phyloP scores from a whole-genome alignment of 148 eudicot species.

The Amaranthus hypochondriacus region DNA sequence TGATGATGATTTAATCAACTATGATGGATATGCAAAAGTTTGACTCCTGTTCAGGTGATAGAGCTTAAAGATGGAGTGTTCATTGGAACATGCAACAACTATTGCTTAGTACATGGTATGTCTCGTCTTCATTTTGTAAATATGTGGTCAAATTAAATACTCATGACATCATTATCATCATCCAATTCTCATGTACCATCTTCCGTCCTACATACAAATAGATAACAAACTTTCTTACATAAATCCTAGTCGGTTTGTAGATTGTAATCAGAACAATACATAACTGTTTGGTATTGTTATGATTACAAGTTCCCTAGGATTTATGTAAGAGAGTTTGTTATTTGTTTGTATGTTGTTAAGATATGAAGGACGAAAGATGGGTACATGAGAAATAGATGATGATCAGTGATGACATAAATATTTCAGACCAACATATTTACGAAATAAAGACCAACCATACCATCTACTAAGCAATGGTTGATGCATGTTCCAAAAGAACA shows the following conservation, averaged over 20 bases:
- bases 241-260: background rate
- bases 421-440: slow-evolving; percentile 34
- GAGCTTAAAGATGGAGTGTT: slow-evolving; percentile 52
- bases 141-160: slow-evolving; percentile 34
- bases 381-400: slow-evolving; percentile 14
- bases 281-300: slow-evolving; percentile 4
- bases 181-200: slow-evolving; percentile 19
- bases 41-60: slow-evolving; percentile 51
- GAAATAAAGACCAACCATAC: slow-evolving; percentile 48
- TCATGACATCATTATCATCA: background rate
- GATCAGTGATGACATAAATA: slow-evolving; percentile 12
- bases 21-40: slow-evolving; percentile 35
- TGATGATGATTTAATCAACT: slow-evolving; percentile 25
- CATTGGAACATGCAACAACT: slow-evolving; percentile 44
- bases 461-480: slow-evolving; percentile 54
- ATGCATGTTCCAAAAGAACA: slow-evolving; percentile 41
- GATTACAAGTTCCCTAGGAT: slow-evolving; percentile 26
- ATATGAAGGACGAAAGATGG: slow-evolving; percentile 11
- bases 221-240: slow-evolving; percentile 29
- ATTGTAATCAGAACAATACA: slow-evolving; percentile 41
- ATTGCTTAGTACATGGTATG: slow-evolving; percentile 36
- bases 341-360: no score
- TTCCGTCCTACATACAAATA: background rate
- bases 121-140: background rate
- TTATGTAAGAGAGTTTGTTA: slow-evolving; percentile 27